Evolutionary conservation across 2,329 filamentous ascomycete genomes (phyloP), one percentile per base, ranked within the genome.

Genomic region (Orbilia quercus): DNA sequence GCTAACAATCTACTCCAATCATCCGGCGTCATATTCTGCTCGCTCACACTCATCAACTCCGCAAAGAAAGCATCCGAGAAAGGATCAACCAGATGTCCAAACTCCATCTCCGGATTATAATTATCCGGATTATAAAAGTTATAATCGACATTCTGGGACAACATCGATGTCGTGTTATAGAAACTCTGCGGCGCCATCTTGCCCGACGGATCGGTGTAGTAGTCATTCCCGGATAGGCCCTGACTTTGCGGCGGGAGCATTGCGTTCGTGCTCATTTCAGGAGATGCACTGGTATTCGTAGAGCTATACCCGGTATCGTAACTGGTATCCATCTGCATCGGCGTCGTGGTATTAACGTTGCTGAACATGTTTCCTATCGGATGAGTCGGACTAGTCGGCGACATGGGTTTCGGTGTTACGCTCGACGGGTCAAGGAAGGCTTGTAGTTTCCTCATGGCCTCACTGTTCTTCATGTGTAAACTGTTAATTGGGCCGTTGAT

Each of bases 71-170:
- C 59, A 28, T 72, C 67, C 14, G 67, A 72, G 45, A 72, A 72
- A 12, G 67, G 67, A 38, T 72, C 67, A 1, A 72, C 67, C 9
- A 72, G 9, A 38, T 72, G 67, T 5, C 67, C 67, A 44, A 72
- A 72, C 34, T 72, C 67, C 2, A 72, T 45, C 9, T 72, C 67
- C 2, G 67, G 67, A 16, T 72, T 72, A 22, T 72, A 72, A 25
- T 72, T 72, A 12, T 72, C 67, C 2, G 67, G 67, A 40, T 72
- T 72, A 40, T 72, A 72, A 36, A 72, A 72, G 38, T 72, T 64
- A 18, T 59, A 72, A 34, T 65, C 67, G 22, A 65, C 53, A 16
- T 50, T 40, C 16, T 58, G 31, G n/a, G 12, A 48, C 54, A 53
- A 36, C 9, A 45, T 22, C n/a, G 58, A 28, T 1, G 53, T 50